Conservation (phyloP, 176 grass and related monocot species). For the Bonia amplexicaulis region DNA sequence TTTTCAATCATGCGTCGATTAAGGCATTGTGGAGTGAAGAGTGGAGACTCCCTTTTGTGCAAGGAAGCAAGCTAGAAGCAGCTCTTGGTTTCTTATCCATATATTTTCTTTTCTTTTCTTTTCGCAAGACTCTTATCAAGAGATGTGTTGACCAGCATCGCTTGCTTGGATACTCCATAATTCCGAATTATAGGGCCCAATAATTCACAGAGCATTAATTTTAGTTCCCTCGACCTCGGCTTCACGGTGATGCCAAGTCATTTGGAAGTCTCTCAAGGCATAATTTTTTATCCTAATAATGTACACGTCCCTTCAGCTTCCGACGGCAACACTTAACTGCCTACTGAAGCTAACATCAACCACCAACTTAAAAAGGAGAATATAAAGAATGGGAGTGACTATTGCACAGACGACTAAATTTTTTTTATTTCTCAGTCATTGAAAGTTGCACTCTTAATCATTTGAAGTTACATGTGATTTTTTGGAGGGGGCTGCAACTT, state of each 20-base stretch:
- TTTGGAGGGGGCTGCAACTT: no score
- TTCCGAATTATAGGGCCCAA: conserved; percentile 20
- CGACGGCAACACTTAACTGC: conserved; percentile 34
- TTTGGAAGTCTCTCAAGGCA: neutral
- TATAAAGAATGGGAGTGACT: neutral
- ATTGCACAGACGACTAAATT: no score
- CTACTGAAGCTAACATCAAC: conserved; percentile 20
- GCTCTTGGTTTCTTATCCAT: conserved; percentile 12
- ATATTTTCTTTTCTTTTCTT: neutral
- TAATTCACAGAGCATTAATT: conserved; percentile 35
- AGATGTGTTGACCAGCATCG: conserved; percentile 11
- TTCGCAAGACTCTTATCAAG: neutral
- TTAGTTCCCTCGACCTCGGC: neutral
- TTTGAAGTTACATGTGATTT: no score
- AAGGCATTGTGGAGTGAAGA: conserved; percentile 13
- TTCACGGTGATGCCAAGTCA: conserved; percentile 17
- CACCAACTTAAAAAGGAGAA: neutral
- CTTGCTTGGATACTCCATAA: conserved; percentile 17
- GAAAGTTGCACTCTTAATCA: no score
- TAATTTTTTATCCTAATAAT: conserved; percentile 12
- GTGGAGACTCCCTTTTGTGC: neutral
- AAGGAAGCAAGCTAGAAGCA: neutral
- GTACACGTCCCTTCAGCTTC: conserved; percentile 22
- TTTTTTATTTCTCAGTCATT: no score
- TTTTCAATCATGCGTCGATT: neutral